Base-by-base conservation (phyloP, 306 rosid species). In the Datisca glomerata region DNA sequence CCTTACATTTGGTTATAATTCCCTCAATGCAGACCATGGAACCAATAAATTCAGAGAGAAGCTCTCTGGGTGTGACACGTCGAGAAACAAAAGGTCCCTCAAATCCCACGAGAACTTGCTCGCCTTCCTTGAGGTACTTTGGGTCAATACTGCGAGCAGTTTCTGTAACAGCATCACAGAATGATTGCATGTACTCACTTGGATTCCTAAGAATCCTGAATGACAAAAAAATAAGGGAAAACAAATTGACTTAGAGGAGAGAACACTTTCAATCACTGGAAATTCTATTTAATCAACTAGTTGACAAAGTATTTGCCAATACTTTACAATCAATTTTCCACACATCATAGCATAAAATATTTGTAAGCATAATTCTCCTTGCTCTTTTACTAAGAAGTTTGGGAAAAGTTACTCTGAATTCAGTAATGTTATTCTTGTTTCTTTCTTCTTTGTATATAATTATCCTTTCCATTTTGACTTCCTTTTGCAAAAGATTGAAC, bases 11-110 rank as follows among this genome's bases (percentile, higher is more conserved):
- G 53, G 95, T 89, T 61, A 89, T 66, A 41, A 89, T 89, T 47
- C 95, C 98, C 49, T 85, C 93, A 7, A 89, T 86, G 21, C 93
- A 89, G 51, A 89, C 98, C 98, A 89, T 70, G 43, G 95, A 77
- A 33, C 98, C 95, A 29, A 89, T 89, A 68, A 80, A 89, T 40
- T 72, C 74, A 47, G 98, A 77, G 3, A 89, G 81, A 43, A 89
- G 81, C 0, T 83, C 98, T 47, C 98, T 70, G 0, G 98, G 98
- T 3, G 95, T 80, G 63, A 89, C 79, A 0, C 91, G 72, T 2
- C 93, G 93, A 18, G 98, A 84, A 53, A 80, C 98, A 32, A 89
- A 89, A 13, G 89, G 93, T 2, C 95, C 98, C 72, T 75, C 89
- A 43, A 89, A 72, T 12, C 98, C 98, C 32, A 89, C 95, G 9